A percentile compares a stretch with the other conserved stretches of the same genome.
These are phyloP conservation scores for Vickermania spadyakhi DNA, from an alignment of 208 protist genomes.

Conservation along the genomic window DNA sequence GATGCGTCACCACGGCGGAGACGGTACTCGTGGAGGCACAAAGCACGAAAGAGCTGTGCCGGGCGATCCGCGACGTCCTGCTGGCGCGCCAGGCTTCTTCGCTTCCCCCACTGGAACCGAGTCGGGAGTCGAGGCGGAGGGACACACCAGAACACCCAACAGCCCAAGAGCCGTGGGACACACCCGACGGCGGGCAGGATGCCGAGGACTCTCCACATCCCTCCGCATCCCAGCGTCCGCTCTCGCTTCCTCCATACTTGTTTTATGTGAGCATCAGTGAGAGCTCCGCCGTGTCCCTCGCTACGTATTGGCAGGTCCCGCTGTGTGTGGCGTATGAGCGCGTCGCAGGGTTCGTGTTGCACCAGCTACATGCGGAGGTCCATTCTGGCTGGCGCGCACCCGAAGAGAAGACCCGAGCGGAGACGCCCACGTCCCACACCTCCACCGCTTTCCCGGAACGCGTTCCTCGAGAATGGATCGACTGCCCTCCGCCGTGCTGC, in stretches of 20 bases:
- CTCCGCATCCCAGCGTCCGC: neutral
- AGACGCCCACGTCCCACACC: neutral
- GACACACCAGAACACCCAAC: neutral
- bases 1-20: constrained; percentile 97
- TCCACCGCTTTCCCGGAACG: neutral
- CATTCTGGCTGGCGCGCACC: neutral
- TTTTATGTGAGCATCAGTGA: constrained; percentile 84
- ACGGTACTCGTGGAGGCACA: constrained; percentile 90
- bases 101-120: too few species aligned
- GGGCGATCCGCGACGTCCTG: constrained; percentile 2
- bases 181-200: too few species aligned
- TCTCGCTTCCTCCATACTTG: constrained; percentile 6
- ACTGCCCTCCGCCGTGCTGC: constrained; percentile 4
- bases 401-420: neutral
- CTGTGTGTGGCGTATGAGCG: constrained; percentile 26
- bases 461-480: neutral
- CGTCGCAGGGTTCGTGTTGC: constrained; percentile 75
- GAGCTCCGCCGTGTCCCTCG: constrained; percentile 85
- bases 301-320: constrained; percentile 55
- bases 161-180: neutral
- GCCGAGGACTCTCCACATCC: too few species aligned
- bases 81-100: neutral
- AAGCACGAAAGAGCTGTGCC: constrained; percentile 36
- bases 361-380: constrained; percentile 7
- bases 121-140: neutral